These are phyloP conservation scores for Phyllosticta capitalensis DNA, from an alignment of 2,329 filamentous ascomycete genomes.

Conservation along the genomic window DNA sequence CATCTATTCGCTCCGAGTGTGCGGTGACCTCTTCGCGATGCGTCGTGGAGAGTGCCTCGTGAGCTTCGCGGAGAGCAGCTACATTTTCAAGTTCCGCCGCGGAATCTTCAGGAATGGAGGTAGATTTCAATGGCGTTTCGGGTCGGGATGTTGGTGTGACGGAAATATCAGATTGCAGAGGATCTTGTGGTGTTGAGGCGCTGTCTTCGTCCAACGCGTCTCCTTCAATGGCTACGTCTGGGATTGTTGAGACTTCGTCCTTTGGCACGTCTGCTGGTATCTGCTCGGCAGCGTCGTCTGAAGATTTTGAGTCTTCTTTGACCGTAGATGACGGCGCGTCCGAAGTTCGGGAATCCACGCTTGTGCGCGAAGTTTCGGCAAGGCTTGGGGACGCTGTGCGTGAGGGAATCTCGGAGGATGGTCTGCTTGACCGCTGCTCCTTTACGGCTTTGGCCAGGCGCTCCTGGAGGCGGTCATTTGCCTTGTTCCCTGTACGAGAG, in stretches of 20 bases:
- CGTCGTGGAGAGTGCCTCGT: constrained; percentile 44
- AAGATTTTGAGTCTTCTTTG: neutral
- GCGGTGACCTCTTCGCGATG: constrained; percentile 74
- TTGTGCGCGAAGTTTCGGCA: constrained; percentile 34
- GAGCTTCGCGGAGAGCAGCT: constrained; percentile 39
- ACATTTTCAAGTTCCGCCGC: constrained; percentile 25
- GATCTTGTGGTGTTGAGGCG: neutral
- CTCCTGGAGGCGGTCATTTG: constrained; percentile 80
- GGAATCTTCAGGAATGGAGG: neutral
- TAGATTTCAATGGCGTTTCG: neutral
- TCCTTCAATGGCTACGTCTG: neutral
- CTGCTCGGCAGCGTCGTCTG: neutral
- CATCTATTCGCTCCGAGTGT: constrained; percentile 84
- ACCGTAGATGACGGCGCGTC: constrained; percentile 18
- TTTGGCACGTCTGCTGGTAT: neutral
- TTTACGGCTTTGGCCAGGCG: constrained; percentile 77
- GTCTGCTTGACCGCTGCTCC: constrained; percentile 36
- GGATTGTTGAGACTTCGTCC: neutral
- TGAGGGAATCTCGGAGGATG: constrained; percentile 43
- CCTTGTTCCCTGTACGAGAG: constrained; percentile 48
- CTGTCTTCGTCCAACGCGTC: neutral
- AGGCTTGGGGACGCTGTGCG: constrained; percentile 45
- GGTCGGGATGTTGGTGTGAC: neutral
- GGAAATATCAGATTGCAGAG: neutral
- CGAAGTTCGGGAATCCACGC: constrained; percentile 33